phyloP scores from a whole-genome alignment of 345 rosid species.

The Ricinus communis region DNA sequence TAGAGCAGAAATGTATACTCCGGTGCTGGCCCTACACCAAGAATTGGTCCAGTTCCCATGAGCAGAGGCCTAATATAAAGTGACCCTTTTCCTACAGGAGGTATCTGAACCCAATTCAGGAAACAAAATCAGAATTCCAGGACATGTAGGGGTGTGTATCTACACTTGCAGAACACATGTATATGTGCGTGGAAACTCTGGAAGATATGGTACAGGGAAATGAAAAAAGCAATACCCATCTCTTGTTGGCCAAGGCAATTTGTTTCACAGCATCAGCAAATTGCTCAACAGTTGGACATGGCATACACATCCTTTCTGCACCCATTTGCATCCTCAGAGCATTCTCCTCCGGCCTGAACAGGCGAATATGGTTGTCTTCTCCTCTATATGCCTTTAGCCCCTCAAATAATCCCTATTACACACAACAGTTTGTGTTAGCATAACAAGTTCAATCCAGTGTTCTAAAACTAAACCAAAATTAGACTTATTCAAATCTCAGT shows the following conservation, averaged over 20 bases:
- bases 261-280: conserved; percentile 44
- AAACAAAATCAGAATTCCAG: too few species aligned
- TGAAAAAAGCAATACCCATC: conserved; percentile 36
- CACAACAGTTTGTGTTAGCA: background rate
- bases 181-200: too few species aligned
- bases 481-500: too few species aligned
- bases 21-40: conserved; percentile 54
- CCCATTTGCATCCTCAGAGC: conserved; percentile 46
- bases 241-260: conserved; percentile 42
- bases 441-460: background rate
- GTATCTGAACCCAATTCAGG: conserved; percentile 38
- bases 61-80: conserved; percentile 65
- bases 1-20: conserved; percentile 49
- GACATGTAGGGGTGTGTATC: too few species aligned
- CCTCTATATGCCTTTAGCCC: conserved; percentile 45
- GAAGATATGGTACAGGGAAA: too few species aligned
- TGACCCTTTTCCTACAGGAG: conserved; percentile 63
- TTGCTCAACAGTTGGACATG: conserved; percentile 38
- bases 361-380: conserved; percentile 31
- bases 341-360: conserved; percentile 47
- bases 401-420: conserved; percentile 44
- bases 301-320: conserved; percentile 48
- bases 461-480: too few species aligned
- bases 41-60: conserved; percentile 48
- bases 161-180: too few species aligned